Conservation (phyloP, 1,284 basidiomycete species). For the Lignosus rhinocerotis region DNA sequence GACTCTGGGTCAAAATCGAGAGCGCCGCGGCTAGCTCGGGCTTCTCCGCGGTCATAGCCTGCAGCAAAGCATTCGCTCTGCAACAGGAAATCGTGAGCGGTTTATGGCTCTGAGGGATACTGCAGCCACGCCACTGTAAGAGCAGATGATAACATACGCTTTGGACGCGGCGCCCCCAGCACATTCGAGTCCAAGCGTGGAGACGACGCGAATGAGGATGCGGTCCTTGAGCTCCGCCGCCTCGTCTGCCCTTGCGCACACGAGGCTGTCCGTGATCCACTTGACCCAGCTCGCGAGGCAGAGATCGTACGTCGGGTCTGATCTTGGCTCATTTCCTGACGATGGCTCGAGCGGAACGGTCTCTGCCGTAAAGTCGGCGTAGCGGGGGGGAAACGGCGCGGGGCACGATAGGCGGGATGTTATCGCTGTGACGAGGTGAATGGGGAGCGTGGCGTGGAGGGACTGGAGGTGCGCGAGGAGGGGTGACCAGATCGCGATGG, state of each 20-base stretch:
- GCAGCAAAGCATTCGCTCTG: constrained; percentile 42
- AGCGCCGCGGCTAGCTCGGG: constrained; percentile 38
- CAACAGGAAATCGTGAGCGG: not conserved
- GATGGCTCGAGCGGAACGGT: constrained; percentile 15
- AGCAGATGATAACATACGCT: constrained; percentile 36
- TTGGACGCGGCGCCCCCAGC: constrained; percentile 30
- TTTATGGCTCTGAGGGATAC: not conserved
- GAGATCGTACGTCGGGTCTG: constrained; percentile 48
- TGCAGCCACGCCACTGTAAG: not conserved
- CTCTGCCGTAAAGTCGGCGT: constrained; percentile 12
- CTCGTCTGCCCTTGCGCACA: constrained; percentile 29
- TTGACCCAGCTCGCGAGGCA: constrained; percentile 68
- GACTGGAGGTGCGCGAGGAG: constrained; percentile 64
- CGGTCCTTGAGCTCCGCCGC: constrained; percentile 41
- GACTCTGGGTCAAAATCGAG: constrained; percentile 20
- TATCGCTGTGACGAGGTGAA: constrained; percentile 53
- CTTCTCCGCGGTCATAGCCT: constrained; percentile 39
- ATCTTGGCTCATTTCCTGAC: constrained; percentile 15
- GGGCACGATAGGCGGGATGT: constrained; percentile 40
- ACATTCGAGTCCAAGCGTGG: constrained; percentile 44
- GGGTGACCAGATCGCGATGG: constrained; percentile 70
- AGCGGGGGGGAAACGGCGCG: not conserved
- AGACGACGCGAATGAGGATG: constrained; percentile 46
- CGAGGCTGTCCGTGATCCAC: constrained; percentile 53
- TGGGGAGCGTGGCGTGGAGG: constrained; percentile 55